Evolutionary conservation across 345 rosid species (phyloP).

Genomic region (Crucihimalaya himalaica): DNA sequence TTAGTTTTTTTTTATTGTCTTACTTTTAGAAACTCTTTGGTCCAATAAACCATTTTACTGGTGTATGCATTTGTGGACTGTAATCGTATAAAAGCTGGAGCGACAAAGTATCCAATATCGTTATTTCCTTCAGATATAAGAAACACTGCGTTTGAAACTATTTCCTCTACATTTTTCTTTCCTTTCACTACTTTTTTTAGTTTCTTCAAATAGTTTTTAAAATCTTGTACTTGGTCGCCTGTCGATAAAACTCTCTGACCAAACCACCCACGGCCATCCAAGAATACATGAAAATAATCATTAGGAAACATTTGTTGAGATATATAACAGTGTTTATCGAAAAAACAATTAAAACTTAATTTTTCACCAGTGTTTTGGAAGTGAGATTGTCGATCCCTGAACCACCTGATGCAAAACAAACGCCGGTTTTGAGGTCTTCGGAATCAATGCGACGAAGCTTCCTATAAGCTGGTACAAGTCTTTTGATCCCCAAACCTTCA

Average conservation of each 20-base stretch:
- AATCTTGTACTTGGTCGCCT: slow-evolving; percentile 48
- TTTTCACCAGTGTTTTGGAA: slow-evolving; percentile 35
- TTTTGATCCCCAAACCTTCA: slow-evolving; percentile 59
- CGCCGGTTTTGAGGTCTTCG: slow-evolving; percentile 61
- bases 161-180: slow-evolving; percentile 42
- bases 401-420: slow-evolving; percentile 76
- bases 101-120: slow-evolving; percentile 53
- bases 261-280: background rate
- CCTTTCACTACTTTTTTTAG: slow-evolving; percentile 40
- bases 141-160: slow-evolving; percentile 46
- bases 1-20: background rate
- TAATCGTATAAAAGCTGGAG: slow-evolving; percentile 34
- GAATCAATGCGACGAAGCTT: slow-evolving; percentile 39
- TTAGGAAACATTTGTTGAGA: background rate
- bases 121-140: slow-evolving; percentile 52
- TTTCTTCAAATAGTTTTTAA: slow-evolving; percentile 47
- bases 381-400: slow-evolving; percentile 67
- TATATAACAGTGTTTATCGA: background rate
- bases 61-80: slow-evolving; percentile 47
- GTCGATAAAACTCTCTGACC: slow-evolving; percentile 50
- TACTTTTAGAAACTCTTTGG: slow-evolving; percentile 48
- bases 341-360: background rate
- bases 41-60: slow-evolving; percentile 43
- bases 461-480: slow-evolving; percentile 55
- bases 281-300: background rate